phyloP scores from a whole-genome alignment of 805 yeast species.

The Hanseniaspora guilliermondii region DNA sequence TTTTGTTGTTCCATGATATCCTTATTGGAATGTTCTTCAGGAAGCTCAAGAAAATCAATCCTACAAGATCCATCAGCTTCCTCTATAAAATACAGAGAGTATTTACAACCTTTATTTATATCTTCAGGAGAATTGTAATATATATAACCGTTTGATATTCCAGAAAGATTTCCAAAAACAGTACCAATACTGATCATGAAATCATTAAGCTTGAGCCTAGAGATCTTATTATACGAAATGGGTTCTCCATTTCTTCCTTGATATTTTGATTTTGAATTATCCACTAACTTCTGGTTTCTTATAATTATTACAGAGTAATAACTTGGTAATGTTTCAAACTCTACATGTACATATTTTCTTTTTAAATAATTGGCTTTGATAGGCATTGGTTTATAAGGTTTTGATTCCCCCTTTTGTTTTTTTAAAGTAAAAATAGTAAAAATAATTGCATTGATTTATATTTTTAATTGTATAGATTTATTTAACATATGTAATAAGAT shows the following conservation, averaged over 20 bases:
- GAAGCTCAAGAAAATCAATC: slow-evolving; percentile 13
- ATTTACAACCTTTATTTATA: slow-evolving; percentile 1
- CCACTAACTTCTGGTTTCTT: neutral
- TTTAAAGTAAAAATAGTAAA: no score
- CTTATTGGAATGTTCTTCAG: neutral
- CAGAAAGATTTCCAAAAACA: slow-evolving; percentile 12
- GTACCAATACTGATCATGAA: slow-evolving; percentile 14
- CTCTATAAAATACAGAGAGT: slow-evolving; percentile 13
- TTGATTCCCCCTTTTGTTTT: no score
- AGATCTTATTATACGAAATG: neutral
- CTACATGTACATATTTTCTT: slow-evolving; percentile 5
- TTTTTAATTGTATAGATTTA: no score
- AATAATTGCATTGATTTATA: no score
- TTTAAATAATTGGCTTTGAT: neutral
- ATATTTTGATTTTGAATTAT: neutral
- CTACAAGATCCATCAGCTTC: slow-evolving; percentile 13
- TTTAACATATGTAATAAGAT: no score
- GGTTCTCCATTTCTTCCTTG: neutral
- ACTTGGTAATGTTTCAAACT: slow-evolving; percentile 8
- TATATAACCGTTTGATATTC: slow-evolving; percentile 11
- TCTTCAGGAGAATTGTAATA: slow-evolving; percentile 12
- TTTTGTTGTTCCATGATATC: neutral
- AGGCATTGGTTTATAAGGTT: neutral
- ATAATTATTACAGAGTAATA: slow-evolving; percentile 2
- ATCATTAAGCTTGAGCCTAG: neutral